A percentile compares a stretch with the other conserved stretches of the same genome.
Conservation (phyloP, 1,284 basidiomycete species). For the Sporisorium sorghi region DNA sequence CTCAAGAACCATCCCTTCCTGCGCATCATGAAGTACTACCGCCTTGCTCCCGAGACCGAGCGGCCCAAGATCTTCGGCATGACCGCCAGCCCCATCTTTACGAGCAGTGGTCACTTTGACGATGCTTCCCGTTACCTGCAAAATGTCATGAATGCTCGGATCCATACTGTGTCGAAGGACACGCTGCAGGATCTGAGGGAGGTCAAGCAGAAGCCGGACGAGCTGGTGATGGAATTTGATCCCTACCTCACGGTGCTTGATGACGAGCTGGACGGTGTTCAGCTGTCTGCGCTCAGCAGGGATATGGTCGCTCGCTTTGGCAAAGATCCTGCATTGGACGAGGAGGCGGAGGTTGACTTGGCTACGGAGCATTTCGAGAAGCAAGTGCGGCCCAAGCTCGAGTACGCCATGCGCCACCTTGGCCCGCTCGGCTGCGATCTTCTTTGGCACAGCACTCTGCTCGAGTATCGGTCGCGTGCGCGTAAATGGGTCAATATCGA, state of each 20-base stretch:
- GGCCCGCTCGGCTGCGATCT: conserved; percentile 54
- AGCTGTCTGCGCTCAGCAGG: conserved; percentile 14
- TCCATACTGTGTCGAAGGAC: conserved; percentile 43
- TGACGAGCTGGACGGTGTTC: conserved; percentile 4
- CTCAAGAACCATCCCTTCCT: conserved; percentile 48
- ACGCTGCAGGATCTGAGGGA: conserved; percentile 28
- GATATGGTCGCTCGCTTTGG: conserved; percentile 25
- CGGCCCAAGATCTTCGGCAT: conserved; percentile 61
- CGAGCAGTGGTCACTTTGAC: conserved; percentile 15
- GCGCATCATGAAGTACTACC: conserved; percentile 59
- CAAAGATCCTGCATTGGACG: conserved; percentile 1
- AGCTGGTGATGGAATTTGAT: conserved; percentile 57
- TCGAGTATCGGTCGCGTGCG: conserved; percentile 31
- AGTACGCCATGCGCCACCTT: conserved; percentile 36
- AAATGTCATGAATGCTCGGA: conserved; percentile 42
- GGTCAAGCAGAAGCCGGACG: conserved; percentile 43
- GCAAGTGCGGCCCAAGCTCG: conserved; percentile 42
- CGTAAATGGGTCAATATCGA: conserved; percentile 23
- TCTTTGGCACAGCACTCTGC: conserved; percentile 47
- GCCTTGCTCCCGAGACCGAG: conserved; percentile 10
- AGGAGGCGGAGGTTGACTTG: conserved; percentile 12
- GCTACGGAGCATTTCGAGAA: conserved; percentile 28
- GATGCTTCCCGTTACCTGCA: conserved; percentile 43
- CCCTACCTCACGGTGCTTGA: conserved; percentile 17
- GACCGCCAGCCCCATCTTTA: conserved; percentile 58